phyloP scores from a whole-genome alignment of 768 basidiomycete genomes.

The Psilocybe tampanensis region DNA sequence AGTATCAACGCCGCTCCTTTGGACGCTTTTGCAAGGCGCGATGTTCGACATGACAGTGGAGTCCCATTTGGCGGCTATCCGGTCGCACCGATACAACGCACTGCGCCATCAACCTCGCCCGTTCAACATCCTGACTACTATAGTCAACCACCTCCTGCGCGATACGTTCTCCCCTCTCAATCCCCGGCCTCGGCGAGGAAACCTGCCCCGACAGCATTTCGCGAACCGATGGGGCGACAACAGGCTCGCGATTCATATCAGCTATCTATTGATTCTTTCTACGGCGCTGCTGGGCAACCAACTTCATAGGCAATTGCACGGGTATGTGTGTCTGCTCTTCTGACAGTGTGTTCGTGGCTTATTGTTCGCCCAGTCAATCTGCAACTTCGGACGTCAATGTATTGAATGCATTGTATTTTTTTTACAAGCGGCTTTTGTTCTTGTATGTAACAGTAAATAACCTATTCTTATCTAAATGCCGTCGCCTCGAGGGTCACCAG shows the following conservation, averaged over 20 bases:
- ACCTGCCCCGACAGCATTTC: constrained; percentile 18
- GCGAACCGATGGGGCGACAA: constrained; percentile 1
- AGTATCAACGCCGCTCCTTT: constrained; percentile 31
- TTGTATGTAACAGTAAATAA: not conserved
- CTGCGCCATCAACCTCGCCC: constrained; percentile 14
- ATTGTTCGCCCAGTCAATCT: not conserved
- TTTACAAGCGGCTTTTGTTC: not conserved
- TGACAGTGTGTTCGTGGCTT: not conserved
- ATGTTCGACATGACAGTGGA: constrained; percentile 16
- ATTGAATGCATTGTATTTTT: constrained; percentile 7
- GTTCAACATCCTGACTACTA: constrained; percentile 24
- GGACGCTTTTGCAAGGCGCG: constrained; percentile 26
- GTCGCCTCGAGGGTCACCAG: not conserved
- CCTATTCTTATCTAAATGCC: not conserved
- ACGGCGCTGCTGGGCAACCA: constrained; percentile 29
- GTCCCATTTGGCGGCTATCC: constrained; percentile 12
- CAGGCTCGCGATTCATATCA: constrained; percentile 30
- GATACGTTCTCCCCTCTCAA: constrained; percentile 22
- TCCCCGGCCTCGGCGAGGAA: constrained; percentile 6
- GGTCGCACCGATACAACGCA: constrained; percentile 7
- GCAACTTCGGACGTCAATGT: not conserved
- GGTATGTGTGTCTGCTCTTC: not conserved
- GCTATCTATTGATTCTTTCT: constrained; percentile 44
- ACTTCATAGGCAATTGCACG: not conserved
- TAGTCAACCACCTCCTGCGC: constrained; percentile 9